phyloP scores from a whole-genome alignment of 208 protist species.

The Leishmania mexicana region DNA sequence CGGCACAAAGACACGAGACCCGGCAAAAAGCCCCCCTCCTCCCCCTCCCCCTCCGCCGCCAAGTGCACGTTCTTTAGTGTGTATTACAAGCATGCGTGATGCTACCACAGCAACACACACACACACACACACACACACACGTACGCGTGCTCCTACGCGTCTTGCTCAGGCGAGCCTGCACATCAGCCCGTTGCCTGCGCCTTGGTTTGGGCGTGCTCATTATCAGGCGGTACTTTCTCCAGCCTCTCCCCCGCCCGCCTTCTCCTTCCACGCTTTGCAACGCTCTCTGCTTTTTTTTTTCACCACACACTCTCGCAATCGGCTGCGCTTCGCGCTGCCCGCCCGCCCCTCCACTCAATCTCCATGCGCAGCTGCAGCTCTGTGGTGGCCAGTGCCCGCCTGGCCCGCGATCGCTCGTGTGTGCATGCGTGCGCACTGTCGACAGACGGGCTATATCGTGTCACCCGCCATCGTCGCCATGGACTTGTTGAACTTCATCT shows the following conservation, averaged over 20 bases:
- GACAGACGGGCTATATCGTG: background rate
- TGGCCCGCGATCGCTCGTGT: background rate
- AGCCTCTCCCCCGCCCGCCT: background rate
- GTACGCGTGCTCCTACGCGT: background rate
- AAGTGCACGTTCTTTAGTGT: background rate
- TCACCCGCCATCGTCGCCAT: background rate
- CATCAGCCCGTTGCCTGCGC: background rate
- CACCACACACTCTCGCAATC: background rate
- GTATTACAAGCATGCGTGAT: background rate
- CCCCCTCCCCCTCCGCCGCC: background rate
- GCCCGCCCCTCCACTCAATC: background rate
- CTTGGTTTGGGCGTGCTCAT: background rate
- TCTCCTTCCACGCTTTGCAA: background rate
- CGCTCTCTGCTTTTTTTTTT: background rate
- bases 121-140: background rate
- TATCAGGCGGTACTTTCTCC: background rate
- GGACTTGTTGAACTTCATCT: conserved; percentile 6
- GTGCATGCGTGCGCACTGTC: background rate
- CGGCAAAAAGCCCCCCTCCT: background rate
- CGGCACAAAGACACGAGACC: background rate
- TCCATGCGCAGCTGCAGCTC: background rate
- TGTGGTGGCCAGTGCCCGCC: background rate
- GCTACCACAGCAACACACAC: background rate
- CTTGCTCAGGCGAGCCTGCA: background rate
- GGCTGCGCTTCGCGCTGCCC: background rate